Percentiles rank a stretch among this genome's conserved stretches.
phyloP scores from a whole-genome alignment of 75 land plant species.

The Picea glauca region DNA sequence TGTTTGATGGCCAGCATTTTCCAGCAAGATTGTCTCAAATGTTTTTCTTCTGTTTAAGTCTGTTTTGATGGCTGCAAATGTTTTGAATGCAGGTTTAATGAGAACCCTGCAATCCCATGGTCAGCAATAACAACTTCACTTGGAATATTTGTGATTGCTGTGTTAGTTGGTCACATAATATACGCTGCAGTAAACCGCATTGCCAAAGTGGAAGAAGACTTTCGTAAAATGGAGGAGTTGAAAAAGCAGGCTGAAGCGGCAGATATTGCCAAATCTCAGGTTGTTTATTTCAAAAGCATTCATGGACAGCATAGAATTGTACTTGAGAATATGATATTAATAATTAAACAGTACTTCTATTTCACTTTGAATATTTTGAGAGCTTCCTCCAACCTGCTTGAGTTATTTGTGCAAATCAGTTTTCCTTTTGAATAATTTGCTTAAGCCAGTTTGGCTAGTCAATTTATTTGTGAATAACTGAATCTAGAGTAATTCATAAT shows the following conservation, averaged over 20 bases:
- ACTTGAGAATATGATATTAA: not conserved
- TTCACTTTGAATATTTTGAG: not conserved
- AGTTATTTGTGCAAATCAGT: not conserved
- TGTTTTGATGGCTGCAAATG: not conserved
- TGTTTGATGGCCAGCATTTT: not conserved
- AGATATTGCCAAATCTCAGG: conserved; percentile 74
- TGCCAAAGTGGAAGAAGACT: conserved; percentile 68
- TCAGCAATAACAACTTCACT: conserved; percentile 49
- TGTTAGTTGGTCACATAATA: conserved; percentile 52
- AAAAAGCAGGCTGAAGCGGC: conserved; percentile 71
- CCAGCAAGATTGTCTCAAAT: not conserved
- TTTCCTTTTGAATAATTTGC: not conserved
- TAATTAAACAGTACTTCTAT: not conserved
- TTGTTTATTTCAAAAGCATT: conserved; percentile 1
- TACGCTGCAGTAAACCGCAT: conserved; percentile 52
- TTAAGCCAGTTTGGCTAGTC: not conserved
- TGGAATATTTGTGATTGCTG: conserved; percentile 47
- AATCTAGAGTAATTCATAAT: not conserved
- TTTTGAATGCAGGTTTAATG: conserved; percentile 37
- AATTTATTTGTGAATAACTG: not conserved
- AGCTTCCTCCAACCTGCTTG: not conserved
- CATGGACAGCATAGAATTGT: not conserved
- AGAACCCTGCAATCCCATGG: conserved; percentile 48
- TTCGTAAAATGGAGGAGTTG: conserved; percentile 48
- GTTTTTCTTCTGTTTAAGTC: not conserved